Evolutionary conservation across 169 alveolate genomes (phyloP).

Genomic region (Cryptosporidium sp.): DNA sequence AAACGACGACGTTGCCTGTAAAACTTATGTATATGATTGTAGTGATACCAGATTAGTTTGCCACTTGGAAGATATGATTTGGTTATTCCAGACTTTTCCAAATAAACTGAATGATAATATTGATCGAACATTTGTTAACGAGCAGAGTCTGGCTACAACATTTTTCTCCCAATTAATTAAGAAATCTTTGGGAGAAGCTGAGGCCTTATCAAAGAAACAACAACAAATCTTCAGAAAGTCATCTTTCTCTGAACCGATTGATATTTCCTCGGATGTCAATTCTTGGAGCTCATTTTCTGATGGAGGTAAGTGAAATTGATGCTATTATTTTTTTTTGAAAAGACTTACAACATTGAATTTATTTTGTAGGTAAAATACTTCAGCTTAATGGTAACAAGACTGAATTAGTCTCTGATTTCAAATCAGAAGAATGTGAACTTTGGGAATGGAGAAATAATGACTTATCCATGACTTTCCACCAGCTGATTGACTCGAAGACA

Average conservation of each 20-base stretch:
- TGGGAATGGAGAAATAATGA: conserved; percentile 73
- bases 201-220: background rate
- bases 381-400: conserved; percentile 10
- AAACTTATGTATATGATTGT: conserved; percentile 61
- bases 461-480: conserved; percentile 52
- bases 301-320: conserved; percentile 24
- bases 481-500: conserved; percentile 55
- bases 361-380: conserved; percentile 39
- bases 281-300: conserved; percentile 39
- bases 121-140: conserved; percentile 4
- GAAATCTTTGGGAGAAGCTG: background rate
- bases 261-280: background rate
- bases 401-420: conserved; percentile 46
- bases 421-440: conserved; percentile 48
- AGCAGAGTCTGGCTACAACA: conserved; percentile 26
- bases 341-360: background rate
- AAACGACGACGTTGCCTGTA: conserved; percentile 67
- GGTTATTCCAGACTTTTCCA: conserved; percentile 70
- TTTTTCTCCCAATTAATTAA: conserved; percentile 38
- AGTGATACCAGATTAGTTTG: conserved; percentile 66
- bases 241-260: conserved; percentile 6
- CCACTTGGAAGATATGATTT: conserved; percentile 65
- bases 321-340: background rate
- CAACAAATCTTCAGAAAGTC: conserved; percentile 23
- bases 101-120: conserved; percentile 6